Conservation (phyloP, 108 stramenopile species). For the Craspedostauros australis region DNA sequence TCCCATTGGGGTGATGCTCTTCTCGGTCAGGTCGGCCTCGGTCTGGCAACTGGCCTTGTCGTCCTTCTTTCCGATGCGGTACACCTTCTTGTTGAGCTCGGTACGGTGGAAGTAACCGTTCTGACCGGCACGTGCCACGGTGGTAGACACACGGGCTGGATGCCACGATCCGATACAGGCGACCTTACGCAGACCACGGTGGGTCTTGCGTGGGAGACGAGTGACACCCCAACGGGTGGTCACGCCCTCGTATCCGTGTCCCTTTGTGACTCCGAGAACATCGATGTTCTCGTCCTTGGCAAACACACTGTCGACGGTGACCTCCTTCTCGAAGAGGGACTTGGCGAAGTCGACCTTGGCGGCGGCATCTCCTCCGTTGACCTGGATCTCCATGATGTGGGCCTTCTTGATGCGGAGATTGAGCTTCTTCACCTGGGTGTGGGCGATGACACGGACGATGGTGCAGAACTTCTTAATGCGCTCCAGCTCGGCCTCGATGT, state of each 20-base stretch:
- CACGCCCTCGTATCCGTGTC: conserved; percentile 98
- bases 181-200: conserved; percentile 99
- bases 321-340: conserved; percentile 95
- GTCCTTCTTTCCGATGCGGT: conserved; percentile 98
- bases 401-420: conserved; percentile 98
- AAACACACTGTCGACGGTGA: conserved; percentile 93
- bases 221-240: conserved; percentile 98
- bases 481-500: conserved; percentile 93
- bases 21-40: conserved; percentile 96
- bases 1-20: conserved; percentile 98
- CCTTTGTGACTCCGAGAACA: conserved; percentile 97
- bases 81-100: conserved; percentile 99
- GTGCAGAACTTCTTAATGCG: conserved; percentile 98
- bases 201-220: conserved; percentile 99
- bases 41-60: conserved; percentile 93
- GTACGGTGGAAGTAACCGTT: conserved; percentile 99
- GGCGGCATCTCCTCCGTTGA: conserved; percentile 96
- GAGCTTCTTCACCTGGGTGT: conserved; percentile 97
- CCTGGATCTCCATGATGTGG: conserved; percentile 99
- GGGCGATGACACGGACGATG: conserved; percentile 97
- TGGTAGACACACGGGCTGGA: conserved; percentile 95
- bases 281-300: conserved; percentile 96
- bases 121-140: conserved; percentile 99
- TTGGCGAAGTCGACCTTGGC: conserved; percentile 99
- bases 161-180: conserved; percentile 99